These are phyloP conservation scores for Zymoseptoria ardabiliae DNA, from an alignment of 2,329 filamentous ascomycete species.

Conservation along the genomic window DNA sequence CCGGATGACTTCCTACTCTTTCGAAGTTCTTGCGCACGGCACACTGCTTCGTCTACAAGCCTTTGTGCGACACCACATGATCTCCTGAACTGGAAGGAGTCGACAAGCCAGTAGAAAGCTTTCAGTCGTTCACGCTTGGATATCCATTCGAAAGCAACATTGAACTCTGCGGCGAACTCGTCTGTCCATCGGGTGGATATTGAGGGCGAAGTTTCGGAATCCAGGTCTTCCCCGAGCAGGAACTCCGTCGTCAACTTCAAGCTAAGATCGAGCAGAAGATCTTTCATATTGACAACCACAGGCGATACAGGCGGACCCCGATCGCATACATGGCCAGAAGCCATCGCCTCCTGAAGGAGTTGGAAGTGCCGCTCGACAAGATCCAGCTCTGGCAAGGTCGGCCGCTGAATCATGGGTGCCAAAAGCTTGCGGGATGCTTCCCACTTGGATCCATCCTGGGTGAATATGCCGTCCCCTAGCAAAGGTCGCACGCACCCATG, in stretches of 20 bases:
- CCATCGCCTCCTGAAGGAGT: not conserved
- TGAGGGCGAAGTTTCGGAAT: not conserved
- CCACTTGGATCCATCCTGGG: constrained; percentile 7
- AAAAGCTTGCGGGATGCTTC: constrained; percentile 2
- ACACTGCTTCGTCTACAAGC: constrained; percentile 1
- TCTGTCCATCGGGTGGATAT: not conserved
- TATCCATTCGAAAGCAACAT: constrained; percentile 2
- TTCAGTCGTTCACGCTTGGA: constrained; percentile 3
- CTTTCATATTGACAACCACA: constrained; percentile 3
- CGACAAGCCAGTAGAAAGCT: constrained; percentile 6
- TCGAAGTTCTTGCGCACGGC: not conserved
- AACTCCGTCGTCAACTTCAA: constrained; percentile 3
- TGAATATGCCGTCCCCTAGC: constrained; percentile 8
- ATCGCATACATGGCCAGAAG: not conserved
- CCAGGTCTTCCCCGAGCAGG: constrained; percentile 2
- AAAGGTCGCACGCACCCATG: constrained; percentile 2
- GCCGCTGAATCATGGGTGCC: constrained; percentile 5
- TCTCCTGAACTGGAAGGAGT: not conserved
- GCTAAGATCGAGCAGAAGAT: constrained; percentile 3
- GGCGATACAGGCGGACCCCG: not conserved
- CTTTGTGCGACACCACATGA: not conserved
- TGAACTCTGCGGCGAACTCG: constrained; percentile 3
- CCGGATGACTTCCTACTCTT: not conserved
- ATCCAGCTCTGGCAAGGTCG: constrained; percentile 2
- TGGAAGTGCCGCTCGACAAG: constrained; percentile 6